Evolutionary conservation across 2,329 filamentous ascomycete species (phyloP), one percentile per base, ranked within the genome.

Genomic region (Cordyceps farinosa): DNA sequence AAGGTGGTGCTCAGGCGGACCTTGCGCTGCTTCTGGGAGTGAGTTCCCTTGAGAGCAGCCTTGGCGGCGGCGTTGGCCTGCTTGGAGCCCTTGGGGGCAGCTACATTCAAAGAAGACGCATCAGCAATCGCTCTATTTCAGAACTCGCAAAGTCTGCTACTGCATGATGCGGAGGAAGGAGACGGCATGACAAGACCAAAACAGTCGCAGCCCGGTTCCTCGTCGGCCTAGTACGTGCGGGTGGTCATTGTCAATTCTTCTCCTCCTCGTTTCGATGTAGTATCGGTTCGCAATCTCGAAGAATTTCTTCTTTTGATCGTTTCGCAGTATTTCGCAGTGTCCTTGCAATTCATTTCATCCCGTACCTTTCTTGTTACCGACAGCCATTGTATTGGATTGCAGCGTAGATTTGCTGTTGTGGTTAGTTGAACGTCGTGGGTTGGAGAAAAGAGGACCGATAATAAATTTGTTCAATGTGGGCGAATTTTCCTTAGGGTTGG

Each of bases 41-140:
- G 78, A 70, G 80, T 75, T 80, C 93, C 94, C 84, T 92, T 92
- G 75, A 98, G 89, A 77, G 92, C 90, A 79, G 95, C 91, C 87
- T 99, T 98, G 75, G 95, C 91, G 79, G 95, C 95, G 78, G 89
- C 88, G 76, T 88, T 90, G 82, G 95, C 95, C 87, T 96, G 89
- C 87, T 95, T 95, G 79, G 82, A 77, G 75, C 84, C 84, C 81
- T 86, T 87, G 71, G 82, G 75, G 73, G 79, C 80, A 80, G 82
- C 85, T 88, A 76, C 79, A 76, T 70, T 72, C 75, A 22, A 80
- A 73, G 50, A 80, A 73, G 79, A 48, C 75, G 81, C 84, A 88
- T 88, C 85, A 89, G 86, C 86, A 89, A 87, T 87, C 86, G 86
- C 86, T 80, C 86, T 87, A 81, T 72, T 74, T 78, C 72, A 85